phyloP scores from a whole-genome alignment of 352 stramenopile species.

The Phytopythium sindhum region DNA sequence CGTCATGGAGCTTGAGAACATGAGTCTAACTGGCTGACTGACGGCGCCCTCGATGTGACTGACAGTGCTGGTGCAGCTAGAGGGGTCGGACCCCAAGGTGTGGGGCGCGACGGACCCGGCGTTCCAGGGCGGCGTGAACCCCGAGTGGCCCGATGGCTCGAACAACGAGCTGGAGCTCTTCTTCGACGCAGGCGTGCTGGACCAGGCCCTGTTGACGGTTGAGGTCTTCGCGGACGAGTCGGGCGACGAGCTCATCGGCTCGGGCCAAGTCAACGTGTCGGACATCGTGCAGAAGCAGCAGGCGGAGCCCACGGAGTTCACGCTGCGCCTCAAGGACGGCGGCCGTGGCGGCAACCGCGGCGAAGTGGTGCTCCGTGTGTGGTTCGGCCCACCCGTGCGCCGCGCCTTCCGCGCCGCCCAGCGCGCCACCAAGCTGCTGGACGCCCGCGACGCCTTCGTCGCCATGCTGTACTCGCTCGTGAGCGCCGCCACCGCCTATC shows the following conservation, averaged over 20 bases:
- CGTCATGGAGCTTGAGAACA: not conserved
- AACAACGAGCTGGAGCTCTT: constrained; percentile 86
- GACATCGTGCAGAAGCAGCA: constrained; percentile 41
- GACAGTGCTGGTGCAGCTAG: constrained; percentile 65
- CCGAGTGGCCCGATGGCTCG: constrained; percentile 59
- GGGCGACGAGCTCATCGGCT: constrained; percentile 68
- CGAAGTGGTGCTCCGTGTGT: constrained; percentile 59
- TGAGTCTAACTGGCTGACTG: constrained; percentile 9
- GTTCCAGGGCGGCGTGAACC: constrained; percentile 52
- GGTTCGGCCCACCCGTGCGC: constrained; percentile 74
- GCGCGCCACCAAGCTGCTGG: constrained; percentile 66
- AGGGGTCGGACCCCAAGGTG: constrained; percentile 56
- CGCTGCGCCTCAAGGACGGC: constrained; percentile 49
- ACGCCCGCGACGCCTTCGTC: constrained; percentile 68
- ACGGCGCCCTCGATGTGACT: not conserved
- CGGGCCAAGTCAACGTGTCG: constrained; percentile 50
- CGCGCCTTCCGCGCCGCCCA: constrained; percentile 76
- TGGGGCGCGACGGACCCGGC: constrained; percentile 65
- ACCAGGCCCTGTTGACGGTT: constrained; percentile 56
- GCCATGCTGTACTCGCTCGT: constrained; percentile 42
- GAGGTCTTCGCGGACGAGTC: constrained; percentile 76
- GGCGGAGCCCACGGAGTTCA: constrained; percentile 28
- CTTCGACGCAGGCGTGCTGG: constrained; percentile 53
- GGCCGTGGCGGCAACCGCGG: constrained; percentile 41
- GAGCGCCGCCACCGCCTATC: constrained; percentile 18